Conservation (phyloP, 225 moss, liverwort and hornwort genomes). For the Neckera pumila region DNA sequence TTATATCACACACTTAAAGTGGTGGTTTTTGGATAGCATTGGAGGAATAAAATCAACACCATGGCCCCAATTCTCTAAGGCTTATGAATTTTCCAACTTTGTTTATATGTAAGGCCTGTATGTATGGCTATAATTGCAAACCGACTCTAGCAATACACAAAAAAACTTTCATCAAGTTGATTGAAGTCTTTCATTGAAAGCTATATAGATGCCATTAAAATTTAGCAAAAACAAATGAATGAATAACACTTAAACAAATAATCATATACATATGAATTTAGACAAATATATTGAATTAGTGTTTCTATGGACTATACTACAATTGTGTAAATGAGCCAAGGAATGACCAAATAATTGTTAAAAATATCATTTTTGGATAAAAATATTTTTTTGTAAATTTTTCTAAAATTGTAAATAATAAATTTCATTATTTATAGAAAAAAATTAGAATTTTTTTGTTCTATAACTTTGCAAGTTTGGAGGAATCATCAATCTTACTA, state of each 20-base stretch:
- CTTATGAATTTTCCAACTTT: background rate
- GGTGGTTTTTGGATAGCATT: rapidly evolving
- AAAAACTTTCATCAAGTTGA: background rate
- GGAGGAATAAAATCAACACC: too few species aligned
- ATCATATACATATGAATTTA: background rate
- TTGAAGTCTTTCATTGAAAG: too few species aligned
- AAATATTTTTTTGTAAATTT: background rate
- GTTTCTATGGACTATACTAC: background rate
- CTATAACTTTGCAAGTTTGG: background rate
- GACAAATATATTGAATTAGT: background rate
- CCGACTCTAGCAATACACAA: rapidly evolving
- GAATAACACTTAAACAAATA: background rate
- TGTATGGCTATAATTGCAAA: background rate
- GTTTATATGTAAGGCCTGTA: background rate
- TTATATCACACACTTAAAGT: background rate
- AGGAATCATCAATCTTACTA: background rate
- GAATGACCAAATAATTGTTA: background rate
- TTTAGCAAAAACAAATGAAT: background rate
- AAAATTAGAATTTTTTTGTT: background rate
- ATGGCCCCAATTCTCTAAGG: rapidly evolving
- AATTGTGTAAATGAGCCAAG: background rate
- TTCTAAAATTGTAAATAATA: too few species aligned
- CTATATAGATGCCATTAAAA: background rate
- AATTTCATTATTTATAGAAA: background rate
- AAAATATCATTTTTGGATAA: background rate